These are phyloP conservation scores for Odontarrhena argentea DNA, from an alignment of 345 rosid species.

Conservation along the genomic window DNA sequence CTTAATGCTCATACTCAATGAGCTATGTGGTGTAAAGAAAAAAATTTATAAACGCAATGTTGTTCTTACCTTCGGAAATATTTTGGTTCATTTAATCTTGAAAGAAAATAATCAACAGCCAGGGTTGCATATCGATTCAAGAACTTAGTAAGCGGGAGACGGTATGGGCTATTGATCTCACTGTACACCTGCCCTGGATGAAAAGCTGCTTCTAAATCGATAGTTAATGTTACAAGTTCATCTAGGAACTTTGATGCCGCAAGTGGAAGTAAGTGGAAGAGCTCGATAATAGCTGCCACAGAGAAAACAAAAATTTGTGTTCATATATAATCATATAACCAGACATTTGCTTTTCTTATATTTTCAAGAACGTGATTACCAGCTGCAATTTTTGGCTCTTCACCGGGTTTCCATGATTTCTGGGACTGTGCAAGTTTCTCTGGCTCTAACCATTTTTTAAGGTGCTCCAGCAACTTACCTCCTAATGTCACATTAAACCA, in stretches of 20 bases:
- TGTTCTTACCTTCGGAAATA: slow-evolving; percentile 81
- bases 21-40: slow-evolving; percentile 14
- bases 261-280: slow-evolving; percentile 93
- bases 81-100: slow-evolving; percentile 82
- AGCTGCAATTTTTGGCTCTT: slow-evolving; percentile 98
- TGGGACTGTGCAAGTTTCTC: slow-evolving; percentile 91
- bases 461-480: slow-evolving; percentile 94
- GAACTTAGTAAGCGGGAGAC: slow-evolving; percentile 90
- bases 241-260: slow-evolving; percentile 96
- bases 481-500: slow-evolving; percentile 99
- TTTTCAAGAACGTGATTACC: slow-evolving; percentile 48
- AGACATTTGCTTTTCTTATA: not conserved
- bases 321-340: slow-evolving; percentile 32
- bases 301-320: slow-evolving; percentile 28
- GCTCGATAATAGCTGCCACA: slow-evolving; percentile 93
- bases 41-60: slow-evolving; percentile 16
- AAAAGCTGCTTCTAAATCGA: slow-evolving; percentile 90
- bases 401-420: slow-evolving; percentile 97
- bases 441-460: slow-evolving; percentile 96
- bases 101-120: slow-evolving; percentile 97
- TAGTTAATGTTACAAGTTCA: slow-evolving; percentile 88
- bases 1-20: slow-evolving; percentile 18
- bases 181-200: slow-evolving; percentile 86
- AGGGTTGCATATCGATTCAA: slow-evolving; percentile 90
- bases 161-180: slow-evolving; percentile 97